Percentiles rank a stretch among this genome's conserved stretches.
These are phyloP conservation scores for Hyparrhenia diplandra DNA, from an alignment of 176 grass and related monocot species.

Conservation along the genomic window DNA sequence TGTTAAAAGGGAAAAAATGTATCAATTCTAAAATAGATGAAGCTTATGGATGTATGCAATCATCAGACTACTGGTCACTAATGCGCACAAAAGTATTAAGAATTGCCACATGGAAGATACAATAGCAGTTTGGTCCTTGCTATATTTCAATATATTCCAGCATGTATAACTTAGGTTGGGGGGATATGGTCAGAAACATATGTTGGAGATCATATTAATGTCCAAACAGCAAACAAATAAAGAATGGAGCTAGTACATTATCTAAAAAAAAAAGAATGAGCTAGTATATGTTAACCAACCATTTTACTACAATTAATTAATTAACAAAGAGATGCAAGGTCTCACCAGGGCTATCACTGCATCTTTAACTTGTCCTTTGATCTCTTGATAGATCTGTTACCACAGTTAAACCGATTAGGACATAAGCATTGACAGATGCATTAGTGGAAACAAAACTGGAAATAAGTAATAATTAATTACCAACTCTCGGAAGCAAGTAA, in stretches of 20 bases:
- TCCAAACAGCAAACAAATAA: background rate
- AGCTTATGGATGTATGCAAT: background rate
- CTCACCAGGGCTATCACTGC: slow-evolving; percentile 84
- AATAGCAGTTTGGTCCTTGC: background rate
- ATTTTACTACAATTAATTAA: background rate
- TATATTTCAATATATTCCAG: background rate
- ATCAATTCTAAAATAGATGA: background rate
- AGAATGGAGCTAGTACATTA: background rate
- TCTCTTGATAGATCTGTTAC: slow-evolving; percentile 81
- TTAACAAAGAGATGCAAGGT: background rate
- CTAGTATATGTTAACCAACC: background rate
- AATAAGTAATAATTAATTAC: slow-evolving; percentile 58
- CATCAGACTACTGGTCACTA: background rate
- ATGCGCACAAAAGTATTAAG: background rate
- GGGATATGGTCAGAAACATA: background rate
- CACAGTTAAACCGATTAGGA: slow-evolving; percentile 3
- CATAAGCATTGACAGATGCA: background rate
- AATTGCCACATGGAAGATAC: background rate
- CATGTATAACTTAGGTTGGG: background rate
- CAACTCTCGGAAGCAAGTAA: slow-evolving; percentile 69
- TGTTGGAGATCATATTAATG: background rate
- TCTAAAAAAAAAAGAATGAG: too few relatives aligned
- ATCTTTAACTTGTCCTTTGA: slow-evolving; percentile 83
- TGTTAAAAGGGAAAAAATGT: slow-evolving; percentile 44
- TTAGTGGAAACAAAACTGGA: background rate